Evolutionary conservation across 495 filamentous ascomycete genomes (phyloP).

Genomic region (Penicillium robsamsonii): DNA sequence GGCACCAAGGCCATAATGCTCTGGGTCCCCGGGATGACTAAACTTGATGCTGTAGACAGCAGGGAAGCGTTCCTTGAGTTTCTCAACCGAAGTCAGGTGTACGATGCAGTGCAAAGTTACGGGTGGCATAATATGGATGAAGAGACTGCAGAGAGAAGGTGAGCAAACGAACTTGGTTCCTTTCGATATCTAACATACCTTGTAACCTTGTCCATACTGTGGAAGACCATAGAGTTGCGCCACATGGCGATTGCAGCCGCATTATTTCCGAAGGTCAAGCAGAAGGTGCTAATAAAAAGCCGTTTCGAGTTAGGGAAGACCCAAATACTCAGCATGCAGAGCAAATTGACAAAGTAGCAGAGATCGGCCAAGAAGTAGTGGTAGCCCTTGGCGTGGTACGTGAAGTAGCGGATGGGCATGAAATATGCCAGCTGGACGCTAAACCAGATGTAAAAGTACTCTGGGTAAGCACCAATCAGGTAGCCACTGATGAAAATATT

Average conservation of each 20-base stretch:
- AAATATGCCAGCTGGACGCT: constrained; percentile 82
- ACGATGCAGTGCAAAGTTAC: constrained; percentile 88
- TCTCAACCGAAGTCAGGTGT: constrained; percentile 67
- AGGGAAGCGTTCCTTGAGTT: constrained; percentile 72
- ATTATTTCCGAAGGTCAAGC: constrained; percentile 92
- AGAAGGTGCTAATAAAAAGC: constrained; percentile 89
- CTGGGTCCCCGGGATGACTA: constrained; percentile 63
- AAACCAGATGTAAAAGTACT: constrained; percentile 92
- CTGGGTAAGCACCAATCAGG: constrained; percentile 79
- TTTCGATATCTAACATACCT: constrained; percentile 45
- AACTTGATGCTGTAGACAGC: constrained; percentile 80
- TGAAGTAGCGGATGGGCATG: constrained; percentile 92
- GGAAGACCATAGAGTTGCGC: constrained; percentile 97
- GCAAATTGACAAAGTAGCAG: constrained; percentile 96
- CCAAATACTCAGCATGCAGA: constrained; percentile 82
- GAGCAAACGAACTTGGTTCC: constrained; percentile 7
- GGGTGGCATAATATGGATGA: constrained; percentile 99
- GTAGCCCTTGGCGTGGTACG: constrained; percentile 84
- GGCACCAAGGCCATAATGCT: constrained; percentile 73
- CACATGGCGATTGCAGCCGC: constrained; percentile 98
- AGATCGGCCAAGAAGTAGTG: constrained; percentile 98
- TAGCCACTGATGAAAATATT: constrained; percentile 97
- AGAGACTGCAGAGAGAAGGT: constrained; percentile 56
- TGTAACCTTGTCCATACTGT: constrained; percentile 93
- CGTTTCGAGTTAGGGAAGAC: constrained; percentile 87